phyloP scores from a whole-genome alignment of 2,329 filamentous ascomycete species.

The Fusarium caatingaense region DNA sequence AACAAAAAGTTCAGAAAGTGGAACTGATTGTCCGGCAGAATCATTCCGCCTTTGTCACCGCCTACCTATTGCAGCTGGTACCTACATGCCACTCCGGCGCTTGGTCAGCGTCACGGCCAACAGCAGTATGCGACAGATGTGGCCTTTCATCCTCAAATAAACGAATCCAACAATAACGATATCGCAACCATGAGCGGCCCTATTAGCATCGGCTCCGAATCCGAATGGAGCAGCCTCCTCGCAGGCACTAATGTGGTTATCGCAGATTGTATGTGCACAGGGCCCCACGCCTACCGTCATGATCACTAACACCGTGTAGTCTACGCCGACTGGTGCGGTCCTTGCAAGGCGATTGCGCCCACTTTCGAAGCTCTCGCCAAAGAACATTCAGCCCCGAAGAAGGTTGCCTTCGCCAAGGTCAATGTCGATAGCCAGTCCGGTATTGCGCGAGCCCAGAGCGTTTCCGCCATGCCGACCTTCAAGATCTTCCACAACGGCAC shows the following conservation, averaged over 20 bases:
- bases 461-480: conserved; percentile 94
- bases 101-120: conserved; percentile 37
- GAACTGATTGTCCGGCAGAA: conserved; percentile 47
- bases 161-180: conserved; percentile 13
- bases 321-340: conserved; percentile 94
- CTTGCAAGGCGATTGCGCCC: conserved; percentile 92
- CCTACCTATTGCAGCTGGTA: conserved; percentile 32
- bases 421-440: conserved; percentile 86
- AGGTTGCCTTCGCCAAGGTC: conserved; percentile 91
- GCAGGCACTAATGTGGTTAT: conserved; percentile 82
- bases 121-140: conserved; percentile 35
- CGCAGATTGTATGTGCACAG: conserved; percentile 78
- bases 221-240: conserved; percentile 79
- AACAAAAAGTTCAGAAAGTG: conserved; percentile 40
- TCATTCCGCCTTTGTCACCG: conserved; percentile 32
- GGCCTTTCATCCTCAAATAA: conserved; percentile 31
- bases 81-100: conserved; percentile 12
- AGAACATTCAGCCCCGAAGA: conserved; percentile 82
- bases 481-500: conserved; percentile 84
- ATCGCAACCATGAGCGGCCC: conserved; percentile 57
- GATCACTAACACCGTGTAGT: conserved; percentile 64
- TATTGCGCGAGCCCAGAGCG: conserved; percentile 80
- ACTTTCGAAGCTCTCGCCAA: conserved; percentile 85
- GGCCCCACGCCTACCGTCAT: background rate
- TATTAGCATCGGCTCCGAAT: conserved; percentile 70